Conservation (phyloP, 2,329 filamentous ascomycete genomes). For the Trichoderma sp. region DNA sequence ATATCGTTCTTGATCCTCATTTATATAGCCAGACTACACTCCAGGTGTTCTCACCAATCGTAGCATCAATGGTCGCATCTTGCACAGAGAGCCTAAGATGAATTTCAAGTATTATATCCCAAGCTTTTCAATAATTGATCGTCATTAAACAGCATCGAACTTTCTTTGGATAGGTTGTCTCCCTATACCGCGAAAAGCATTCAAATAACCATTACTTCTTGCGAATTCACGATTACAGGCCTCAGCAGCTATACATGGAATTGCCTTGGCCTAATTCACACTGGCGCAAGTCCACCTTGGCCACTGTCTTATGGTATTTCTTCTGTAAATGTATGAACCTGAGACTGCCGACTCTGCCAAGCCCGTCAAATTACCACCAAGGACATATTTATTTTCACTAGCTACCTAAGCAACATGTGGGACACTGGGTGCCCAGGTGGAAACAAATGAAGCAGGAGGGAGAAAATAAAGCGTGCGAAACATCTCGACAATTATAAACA, state of each 20-base stretch:
- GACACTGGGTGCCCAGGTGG: background rate
- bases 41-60: background rate
- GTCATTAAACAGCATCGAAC: background rate
- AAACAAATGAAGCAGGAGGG: background rate
- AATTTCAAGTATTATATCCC: background rate
- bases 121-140: accelerated
- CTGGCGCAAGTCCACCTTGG: background rate
- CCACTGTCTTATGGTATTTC: background rate
- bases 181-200: background rate
- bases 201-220: background rate
- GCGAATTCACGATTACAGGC: background rate
- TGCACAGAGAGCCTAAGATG: background rate
- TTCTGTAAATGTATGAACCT: background rate
- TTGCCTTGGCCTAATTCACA: too few species aligned
- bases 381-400: too few species aligned
- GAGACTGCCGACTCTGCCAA: background rate
- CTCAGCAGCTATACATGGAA: background rate
- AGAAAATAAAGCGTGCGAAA: background rate
- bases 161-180: background rate
- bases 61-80: background rate
- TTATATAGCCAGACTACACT: too few species aligned
- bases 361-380: too few species aligned
- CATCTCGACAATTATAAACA: background rate
- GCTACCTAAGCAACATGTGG: background rate
- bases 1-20: too few species aligned